Percentiles rank a stretch among this genome's conserved stretches.
Evolutionary conservation across 2,329 filamentous ascomycete genomes (phyloP).

Genomic region (Dactylellina drechsleri): DNA sequence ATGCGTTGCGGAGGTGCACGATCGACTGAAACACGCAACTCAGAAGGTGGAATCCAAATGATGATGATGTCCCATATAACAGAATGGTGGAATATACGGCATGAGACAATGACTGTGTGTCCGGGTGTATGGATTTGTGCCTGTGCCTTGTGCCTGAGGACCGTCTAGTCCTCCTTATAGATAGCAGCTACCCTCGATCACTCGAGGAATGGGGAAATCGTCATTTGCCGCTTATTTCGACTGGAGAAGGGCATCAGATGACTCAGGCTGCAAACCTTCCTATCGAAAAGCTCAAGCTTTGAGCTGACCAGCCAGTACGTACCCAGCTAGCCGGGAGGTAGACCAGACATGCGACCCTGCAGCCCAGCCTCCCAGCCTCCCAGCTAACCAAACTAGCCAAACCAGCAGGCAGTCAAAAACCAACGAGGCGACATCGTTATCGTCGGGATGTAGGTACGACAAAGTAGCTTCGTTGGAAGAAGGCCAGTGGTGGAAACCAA

Average conservation of each 20-base stretch:
- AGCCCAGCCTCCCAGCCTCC: conserved; percentile 9
- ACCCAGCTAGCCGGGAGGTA: too few species aligned
- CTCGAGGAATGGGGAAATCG: conserved; percentile 5
- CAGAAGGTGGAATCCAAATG: not conserved
- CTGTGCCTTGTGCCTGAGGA: conserved; percentile 13
- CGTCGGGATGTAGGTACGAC: not conserved
- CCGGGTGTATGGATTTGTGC: not conserved
- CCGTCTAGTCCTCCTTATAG: too few species aligned
- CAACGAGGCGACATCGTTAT: not conserved
- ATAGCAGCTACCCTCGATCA: not conserved
- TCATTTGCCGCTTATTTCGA: conserved; percentile 32
- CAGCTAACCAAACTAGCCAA: not conserved
- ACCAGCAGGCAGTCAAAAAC: not conserved
- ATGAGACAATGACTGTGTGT: conserved; percentile 28
- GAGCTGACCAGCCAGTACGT: not conserved
- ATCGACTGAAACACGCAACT: conserved; percentile 30
- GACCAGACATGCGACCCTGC: too few species aligned
- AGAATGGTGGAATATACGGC: too few species aligned
- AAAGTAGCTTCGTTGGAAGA: not conserved
- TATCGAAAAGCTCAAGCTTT: not conserved
- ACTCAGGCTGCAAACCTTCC: conserved; percentile 25
- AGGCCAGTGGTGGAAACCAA: conserved; percentile 1
- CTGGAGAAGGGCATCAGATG: conserved; percentile 29
- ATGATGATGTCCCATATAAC: not conserved
- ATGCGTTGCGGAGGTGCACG: conserved; percentile 37